A percentile compares a stretch with the other conserved stretches of the same genome.
Evolutionary conservation across 192 early-diverging fungal genomes (phyloP).

Genomic region (Cladochytrium replicatum): DNA sequence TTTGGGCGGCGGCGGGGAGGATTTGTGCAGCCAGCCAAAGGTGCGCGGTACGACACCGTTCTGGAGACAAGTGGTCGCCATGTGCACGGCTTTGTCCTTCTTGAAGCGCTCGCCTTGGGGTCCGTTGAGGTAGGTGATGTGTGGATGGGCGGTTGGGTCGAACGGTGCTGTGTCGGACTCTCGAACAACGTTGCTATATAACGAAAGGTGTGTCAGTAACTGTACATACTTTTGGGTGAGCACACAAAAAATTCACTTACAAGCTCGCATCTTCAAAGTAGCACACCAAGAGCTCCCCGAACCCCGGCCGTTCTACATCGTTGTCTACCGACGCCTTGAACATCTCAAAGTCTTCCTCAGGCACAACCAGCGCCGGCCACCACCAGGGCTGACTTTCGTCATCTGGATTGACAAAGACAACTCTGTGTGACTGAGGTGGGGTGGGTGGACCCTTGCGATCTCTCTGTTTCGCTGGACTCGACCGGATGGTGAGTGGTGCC

Average conservation of each 20-base stretch:
- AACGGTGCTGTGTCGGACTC: conserved; percentile 27
- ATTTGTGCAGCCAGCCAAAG: conserved; percentile 46
- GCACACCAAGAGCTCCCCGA: conserved; percentile 46
- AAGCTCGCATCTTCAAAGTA: conserved; percentile 56
- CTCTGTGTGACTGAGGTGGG: no score
- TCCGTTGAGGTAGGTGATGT: conserved; percentile 35
- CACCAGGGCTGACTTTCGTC: conserved; percentile 44
- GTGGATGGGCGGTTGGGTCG: conserved; percentile 24
- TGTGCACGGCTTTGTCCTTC: conserved; percentile 36
- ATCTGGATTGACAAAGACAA: conserved; percentile 59
- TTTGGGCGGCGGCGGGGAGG: no score
- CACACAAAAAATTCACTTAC: conserved; percentile 25
- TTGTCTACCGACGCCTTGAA: conserved; percentile 35
- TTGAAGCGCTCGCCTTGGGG: conserved; percentile 27
- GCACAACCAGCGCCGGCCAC: conserved; percentile 59
- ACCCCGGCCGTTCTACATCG: conserved; percentile 30
- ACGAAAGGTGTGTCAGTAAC: no score
- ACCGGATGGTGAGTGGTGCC: no score
- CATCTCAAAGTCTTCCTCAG: conserved; percentile 32
- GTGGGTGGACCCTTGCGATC: no score
- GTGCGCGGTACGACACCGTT: conserved; percentile 25
- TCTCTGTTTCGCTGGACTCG: no score
- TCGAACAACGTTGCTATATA: conserved; percentile 22
- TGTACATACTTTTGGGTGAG: no score
- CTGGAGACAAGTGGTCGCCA: conserved; percentile 40